phyloP scores from a whole-genome alignment of 164 flowering plant species.

The Amborella trichopoda region DNA sequence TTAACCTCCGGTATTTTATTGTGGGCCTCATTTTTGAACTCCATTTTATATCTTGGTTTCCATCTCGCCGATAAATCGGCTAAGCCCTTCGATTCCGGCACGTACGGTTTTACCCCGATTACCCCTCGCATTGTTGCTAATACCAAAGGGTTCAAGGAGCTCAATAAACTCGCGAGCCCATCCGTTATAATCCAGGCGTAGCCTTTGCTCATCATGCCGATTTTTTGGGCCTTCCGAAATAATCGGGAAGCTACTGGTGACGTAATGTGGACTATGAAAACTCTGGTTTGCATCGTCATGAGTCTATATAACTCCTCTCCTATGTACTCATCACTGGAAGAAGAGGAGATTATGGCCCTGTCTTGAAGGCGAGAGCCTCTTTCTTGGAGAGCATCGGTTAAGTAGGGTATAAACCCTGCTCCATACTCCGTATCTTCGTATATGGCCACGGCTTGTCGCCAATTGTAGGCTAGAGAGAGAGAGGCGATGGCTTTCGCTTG shows the following conservation, averaged over 20 bases:
- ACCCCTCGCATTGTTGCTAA: constrained; percentile 15
- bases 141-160: constrained; percentile 6
- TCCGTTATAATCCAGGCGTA: constrained; percentile 11
- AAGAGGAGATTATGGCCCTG: constrained; percentile 1
- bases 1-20: background rate
- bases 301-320: background rate
- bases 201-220: constrained; percentile 10
- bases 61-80: constrained; percentile 6
- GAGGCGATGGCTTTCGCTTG: constrained; percentile 18
- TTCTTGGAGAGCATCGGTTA: constrained; percentile 7
- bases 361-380: background rate
- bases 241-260: background rate
- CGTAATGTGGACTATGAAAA: constrained; percentile 9
- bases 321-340: constrained; percentile 1
- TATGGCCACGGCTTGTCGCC: constrained; percentile 12
- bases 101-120: constrained; percentile 9
- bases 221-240: constrained; percentile 1
- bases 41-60: background rate
- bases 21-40: no score
- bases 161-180: constrained; percentile 6
- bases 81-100: constrained; percentile 4
- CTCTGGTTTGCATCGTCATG: constrained; percentile 6
- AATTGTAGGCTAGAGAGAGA: constrained; percentile 4
- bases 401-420: constrained; percentile 10
- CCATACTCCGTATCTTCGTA: constrained; percentile 15